A percentile compares a stretch with the other conserved stretches of the same genome.
Conservation (phyloP, 1,139 yeast genomes). For the Sugiyamaella novakii region DNA sequence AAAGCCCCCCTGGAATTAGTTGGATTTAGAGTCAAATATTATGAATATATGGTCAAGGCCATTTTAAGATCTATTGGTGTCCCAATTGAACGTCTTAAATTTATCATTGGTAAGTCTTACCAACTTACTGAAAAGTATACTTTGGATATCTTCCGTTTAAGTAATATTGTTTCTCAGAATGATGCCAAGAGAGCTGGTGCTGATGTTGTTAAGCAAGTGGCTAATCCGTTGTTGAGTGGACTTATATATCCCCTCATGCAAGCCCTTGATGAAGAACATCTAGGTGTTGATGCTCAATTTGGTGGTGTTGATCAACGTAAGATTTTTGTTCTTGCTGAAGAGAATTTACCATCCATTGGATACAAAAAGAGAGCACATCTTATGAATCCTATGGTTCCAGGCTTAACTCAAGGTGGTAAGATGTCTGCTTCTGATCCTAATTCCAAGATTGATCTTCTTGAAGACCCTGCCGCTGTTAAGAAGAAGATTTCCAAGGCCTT, state of each 20-base stretch:
- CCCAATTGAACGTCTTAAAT: conserved; percentile 83
- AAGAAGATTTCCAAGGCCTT: conserved; percentile 91
- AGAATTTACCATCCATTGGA: conserved; percentile 80
- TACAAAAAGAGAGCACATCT: conserved; percentile 97
- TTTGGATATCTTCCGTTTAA: conserved; percentile 81
- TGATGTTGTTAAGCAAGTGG: conserved; percentile 97
- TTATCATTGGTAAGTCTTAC: conserved; percentile 86
- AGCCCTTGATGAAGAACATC: conserved; percentile 92
- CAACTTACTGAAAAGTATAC: conserved; percentile 79
- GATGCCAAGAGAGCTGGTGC: conserved; percentile 99
- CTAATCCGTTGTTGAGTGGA: conserved; percentile 90
- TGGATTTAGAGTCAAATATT: conserved; percentile 83
- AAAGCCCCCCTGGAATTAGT: conserved; percentile 96
- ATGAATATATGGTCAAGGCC: conserved; percentile 79
- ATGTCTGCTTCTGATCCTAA: conserved; percentile 99
- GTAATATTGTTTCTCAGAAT: conserved; percentile 84
- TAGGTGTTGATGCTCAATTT: conserved; percentile 89
- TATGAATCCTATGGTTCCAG: conserved; percentile 99
- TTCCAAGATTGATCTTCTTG: conserved; percentile 90
- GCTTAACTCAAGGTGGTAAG: conserved; percentile 92
- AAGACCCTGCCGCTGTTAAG: conserved; percentile 81
- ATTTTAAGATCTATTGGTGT: conserved; percentile 84
- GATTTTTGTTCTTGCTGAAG: conserved; percentile 96
- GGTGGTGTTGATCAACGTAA: conserved; percentile 99
- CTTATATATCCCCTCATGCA: conserved; percentile 98